phyloP scores from a whole-genome alignment of 352 stramenopile species.

The Globisporangium recalcitrans region DNA sequence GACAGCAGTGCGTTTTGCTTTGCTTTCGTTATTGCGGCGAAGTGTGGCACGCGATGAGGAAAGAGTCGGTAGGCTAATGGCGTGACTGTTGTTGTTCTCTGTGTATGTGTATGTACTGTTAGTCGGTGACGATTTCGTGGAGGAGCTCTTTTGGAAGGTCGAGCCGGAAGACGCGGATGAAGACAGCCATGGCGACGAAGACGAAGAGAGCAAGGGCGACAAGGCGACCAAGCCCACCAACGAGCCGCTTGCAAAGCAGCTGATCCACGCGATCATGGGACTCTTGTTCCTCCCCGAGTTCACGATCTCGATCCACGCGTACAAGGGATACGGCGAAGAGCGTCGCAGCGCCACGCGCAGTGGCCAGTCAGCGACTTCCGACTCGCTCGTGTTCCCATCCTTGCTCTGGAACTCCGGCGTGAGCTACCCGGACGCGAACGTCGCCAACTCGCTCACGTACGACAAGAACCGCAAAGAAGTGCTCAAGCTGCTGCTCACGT shows the following conservation, averaged over 20 bases:
- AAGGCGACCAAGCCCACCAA: conserved; percentile 3
- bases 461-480: conserved; percentile 96
- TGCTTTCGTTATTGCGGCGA: background rate
- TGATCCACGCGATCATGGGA: conserved; percentile 85
- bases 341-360: conserved; percentile 57
- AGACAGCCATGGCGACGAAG: conserved; percentile 24
- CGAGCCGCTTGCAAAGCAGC: conserved; percentile 59
- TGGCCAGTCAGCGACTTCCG: conserved; percentile 28
- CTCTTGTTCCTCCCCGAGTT: conserved; percentile 84
- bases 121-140: conserved; percentile 68
- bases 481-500: conserved; percentile 90
- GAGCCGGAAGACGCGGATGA: conserved; percentile 21
- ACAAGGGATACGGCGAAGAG: conserved; percentile 79
- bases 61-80: background rate
- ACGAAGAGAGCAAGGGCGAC: conserved; percentile 37
- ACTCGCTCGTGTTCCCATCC: conserved; percentile 60
- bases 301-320: conserved; percentile 78
- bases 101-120: background rate
- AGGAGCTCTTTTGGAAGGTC: conserved; percentile 75
- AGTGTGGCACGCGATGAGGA: background rate
- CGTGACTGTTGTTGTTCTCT: background rate
- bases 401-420: conserved; percentile 79
- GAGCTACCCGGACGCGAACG: conserved; percentile 71
- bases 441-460: conserved; percentile 61
- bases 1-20: conserved; percentile 30